These are phyloP conservation scores for Mycena alexandri DNA, from an alignment of 768 basidiomycete genomes.

Conservation along the genomic window DNA sequence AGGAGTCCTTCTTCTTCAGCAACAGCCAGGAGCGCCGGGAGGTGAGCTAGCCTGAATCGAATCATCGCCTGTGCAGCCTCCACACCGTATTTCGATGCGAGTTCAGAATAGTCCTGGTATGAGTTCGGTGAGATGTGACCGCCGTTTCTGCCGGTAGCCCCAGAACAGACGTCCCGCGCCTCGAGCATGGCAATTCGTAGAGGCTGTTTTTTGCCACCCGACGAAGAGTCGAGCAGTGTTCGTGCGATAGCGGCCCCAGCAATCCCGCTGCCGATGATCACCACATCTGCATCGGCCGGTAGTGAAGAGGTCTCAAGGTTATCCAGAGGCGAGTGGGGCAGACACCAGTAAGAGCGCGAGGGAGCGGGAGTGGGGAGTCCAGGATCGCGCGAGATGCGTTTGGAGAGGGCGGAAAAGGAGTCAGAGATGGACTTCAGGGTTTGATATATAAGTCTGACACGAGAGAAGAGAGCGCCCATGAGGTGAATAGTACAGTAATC, in stretches of 20 bases:
- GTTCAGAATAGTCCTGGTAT: conserved; percentile 67
- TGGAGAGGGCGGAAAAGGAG: conserved; percentile 44
- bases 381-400: conserved; percentile 56
- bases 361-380: conserved; percentile 69
- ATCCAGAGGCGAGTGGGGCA: conserved; percentile 57
- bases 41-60: conserved; percentile 72
- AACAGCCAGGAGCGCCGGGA: conserved; percentile 59
- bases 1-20: conserved; percentile 68
- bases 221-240: conserved; percentile 58
- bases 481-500: too few relatives aligned
- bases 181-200: conserved; percentile 82
- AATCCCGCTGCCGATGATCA: conserved; percentile 84
- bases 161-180: conserved; percentile 81
- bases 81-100: conserved; percentile 62
- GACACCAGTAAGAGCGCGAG: conserved; percentile 73
- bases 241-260: conserved; percentile 74
- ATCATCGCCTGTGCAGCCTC: conserved; percentile 65
- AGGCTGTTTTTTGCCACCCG: conserved; percentile 45
- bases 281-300: conserved; percentile 71
- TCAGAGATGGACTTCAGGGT: conserved; percentile 32
- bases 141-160: conserved; percentile 83
- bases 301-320: conserved; percentile 12
- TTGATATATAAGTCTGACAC: conserved; percentile 21
- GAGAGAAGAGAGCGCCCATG: conserved; percentile 25
- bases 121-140: conserved; percentile 74